phyloP scores from a whole-genome alignment of 805 yeast species.

The Metschnikowia aberdeeniae region DNA sequence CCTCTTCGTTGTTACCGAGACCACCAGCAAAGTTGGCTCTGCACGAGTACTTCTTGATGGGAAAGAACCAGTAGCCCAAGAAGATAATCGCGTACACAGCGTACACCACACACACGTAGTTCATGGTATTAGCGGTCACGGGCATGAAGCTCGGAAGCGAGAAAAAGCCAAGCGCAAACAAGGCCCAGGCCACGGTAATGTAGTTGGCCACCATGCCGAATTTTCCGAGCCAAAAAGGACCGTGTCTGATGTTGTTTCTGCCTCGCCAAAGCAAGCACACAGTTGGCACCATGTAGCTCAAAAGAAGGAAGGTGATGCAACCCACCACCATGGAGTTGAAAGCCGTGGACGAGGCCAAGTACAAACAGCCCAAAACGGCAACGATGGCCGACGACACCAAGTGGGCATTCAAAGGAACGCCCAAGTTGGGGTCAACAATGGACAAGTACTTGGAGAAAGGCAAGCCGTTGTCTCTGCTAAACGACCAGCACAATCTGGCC shows the following conservation, averaged over 20 bases:
- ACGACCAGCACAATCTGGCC: conserved; percentile 42
- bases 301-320: conserved; percentile 36
- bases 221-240: conserved; percentile 41
- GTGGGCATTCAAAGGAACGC: conserved; percentile 40
- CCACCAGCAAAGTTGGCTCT: conserved; percentile 43
- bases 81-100: conserved; percentile 31
- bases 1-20: conserved; percentile 34
- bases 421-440: conserved; percentile 34
- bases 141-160: conserved; percentile 35
- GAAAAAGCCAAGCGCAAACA: conserved; percentile 36
- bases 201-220: conserved; percentile 32
- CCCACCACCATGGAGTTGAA: conserved; percentile 38
- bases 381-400: conserved; percentile 31
- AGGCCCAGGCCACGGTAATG: conserved; percentile 31
- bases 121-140: conserved; percentile 26
- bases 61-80: conserved; percentile 41
- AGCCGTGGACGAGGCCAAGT: conserved; percentile 36
- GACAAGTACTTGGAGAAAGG: conserved; percentile 38
- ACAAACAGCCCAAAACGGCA: conserved; percentile 34
- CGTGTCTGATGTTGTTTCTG: conserved; percentile 35
- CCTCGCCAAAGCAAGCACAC: conserved; percentile 33
- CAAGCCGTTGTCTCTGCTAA: conserved; percentile 41
- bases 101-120: conserved; percentile 26
- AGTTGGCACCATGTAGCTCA: conserved; percentile 36
- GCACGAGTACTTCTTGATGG: conserved; percentile 35